phyloP scores from a whole-genome alignment of 352 stramenopile species.

The Phytophthora litchii region DNA sequence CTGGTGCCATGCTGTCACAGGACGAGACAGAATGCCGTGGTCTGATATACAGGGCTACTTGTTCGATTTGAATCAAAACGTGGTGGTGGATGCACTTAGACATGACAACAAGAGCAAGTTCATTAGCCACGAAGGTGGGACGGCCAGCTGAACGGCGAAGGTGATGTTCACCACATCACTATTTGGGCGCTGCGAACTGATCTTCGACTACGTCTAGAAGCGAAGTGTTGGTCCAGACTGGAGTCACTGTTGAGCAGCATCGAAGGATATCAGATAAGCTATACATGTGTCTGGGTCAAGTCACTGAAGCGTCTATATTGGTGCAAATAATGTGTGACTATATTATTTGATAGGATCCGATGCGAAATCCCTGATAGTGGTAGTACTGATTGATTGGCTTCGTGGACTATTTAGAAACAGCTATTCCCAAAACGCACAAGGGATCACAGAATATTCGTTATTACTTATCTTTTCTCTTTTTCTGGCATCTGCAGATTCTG shows the following conservation, averaged over 20 bases:
- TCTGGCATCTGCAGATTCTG: not conserved
- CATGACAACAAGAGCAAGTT: slow-evolving; percentile 94
- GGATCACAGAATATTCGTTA: too few species aligned
- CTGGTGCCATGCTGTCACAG: slow-evolving; percentile 52
- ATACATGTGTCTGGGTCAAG: not conserved
- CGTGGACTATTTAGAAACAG: too few species aligned
- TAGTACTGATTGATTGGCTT: too few species aligned
- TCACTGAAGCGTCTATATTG: too few species aligned
- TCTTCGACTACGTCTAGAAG: slow-evolving; percentile 72
- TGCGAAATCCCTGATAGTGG: too few species aligned
- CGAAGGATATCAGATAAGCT: slow-evolving; percentile 18
- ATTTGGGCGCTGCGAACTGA: slow-evolving; percentile 81
- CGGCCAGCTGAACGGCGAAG: slow-evolving; percentile 76
- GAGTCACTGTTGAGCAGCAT: slow-evolving; percentile 36
- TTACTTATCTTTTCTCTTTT: too few species aligned
- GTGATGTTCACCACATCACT: slow-evolving; percentile 89
- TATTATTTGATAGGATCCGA: too few species aligned
- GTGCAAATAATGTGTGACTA: too few species aligned
- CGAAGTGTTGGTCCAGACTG: slow-evolving; percentile 59
- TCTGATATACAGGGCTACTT: slow-evolving; percentile 84
- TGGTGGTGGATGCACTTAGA: slow-evolving; percentile 85
- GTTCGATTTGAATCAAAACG: slow-evolving; percentile 91
- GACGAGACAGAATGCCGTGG: slow-evolving; percentile 64
- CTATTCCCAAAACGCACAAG: too few species aligned
- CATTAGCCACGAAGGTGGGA: slow-evolving; percentile 69